Conservation (phyloP, 23 red algal species). For the Gracilariopsis chorda region DNA sequence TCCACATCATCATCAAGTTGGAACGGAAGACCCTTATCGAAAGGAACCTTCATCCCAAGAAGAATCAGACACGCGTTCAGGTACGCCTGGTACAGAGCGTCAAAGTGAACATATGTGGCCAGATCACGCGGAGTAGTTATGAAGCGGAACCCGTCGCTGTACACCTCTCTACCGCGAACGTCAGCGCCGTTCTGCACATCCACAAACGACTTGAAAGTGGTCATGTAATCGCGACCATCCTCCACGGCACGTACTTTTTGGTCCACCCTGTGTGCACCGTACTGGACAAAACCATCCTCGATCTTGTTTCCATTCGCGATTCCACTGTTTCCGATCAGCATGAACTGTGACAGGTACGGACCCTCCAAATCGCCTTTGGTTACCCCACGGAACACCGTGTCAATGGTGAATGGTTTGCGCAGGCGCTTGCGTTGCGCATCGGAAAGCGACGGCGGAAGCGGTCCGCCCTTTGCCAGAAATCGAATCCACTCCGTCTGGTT, state of each 20-base stretch:
- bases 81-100: constrained; percentile 74
- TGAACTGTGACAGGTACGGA: constrained; percentile 68
- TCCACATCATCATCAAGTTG: constrained; percentile 10
- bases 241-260: constrained; percentile 25
- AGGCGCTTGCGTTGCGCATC: neutral
- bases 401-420: neutral
- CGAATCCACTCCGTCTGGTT: constrained; percentile 21
- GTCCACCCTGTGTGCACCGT: constrained; percentile 45
- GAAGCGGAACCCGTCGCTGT: constrained; percentile 23
- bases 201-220: constrained; percentile 18
- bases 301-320: neutral
- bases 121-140: constrained; percentile 60
- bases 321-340: constrained; percentile 35
- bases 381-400: constrained; percentile 34
- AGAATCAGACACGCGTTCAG: constrained; percentile 67
- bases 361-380: constrained; percentile 15
- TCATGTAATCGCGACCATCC: constrained; percentile 40
- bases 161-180: neutral
- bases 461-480: neutral
- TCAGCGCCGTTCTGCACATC: constrained; percentile 78
- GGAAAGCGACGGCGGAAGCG: neutral
- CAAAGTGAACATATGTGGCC: constrained; percentile 67
- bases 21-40: constrained; percentile 62
- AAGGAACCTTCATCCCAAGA: constrained; percentile 25
- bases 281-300: constrained; percentile 20